phyloP scores from a whole-genome alignment of 2,329 filamentous ascomycete species.

The Apiospora arundinis region DNA sequence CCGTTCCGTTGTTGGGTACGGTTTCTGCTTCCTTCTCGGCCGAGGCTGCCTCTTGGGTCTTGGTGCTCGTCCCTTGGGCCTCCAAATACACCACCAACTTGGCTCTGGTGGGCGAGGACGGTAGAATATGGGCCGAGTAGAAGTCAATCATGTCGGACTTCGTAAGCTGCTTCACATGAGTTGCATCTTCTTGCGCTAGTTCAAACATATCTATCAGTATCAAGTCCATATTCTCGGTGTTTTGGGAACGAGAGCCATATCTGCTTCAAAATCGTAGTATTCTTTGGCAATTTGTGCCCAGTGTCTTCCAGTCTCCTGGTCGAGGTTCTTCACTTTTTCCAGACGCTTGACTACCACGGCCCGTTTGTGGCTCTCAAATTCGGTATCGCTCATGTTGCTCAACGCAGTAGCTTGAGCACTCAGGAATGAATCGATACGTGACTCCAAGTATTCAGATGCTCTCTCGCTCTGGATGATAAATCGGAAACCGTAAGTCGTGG shows the following conservation, averaged over 20 bases:
- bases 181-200: conserved; percentile 88
- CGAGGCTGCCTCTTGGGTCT: conserved; percentile 48
- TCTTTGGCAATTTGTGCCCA: conserved; percentile 87
- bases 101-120: conserved; percentile 74
- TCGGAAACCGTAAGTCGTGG: conserved; percentile 84
- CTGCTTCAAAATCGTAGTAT: conserved; percentile 86
- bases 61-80: conserved; percentile 66
- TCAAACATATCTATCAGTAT: conserved; percentile 72
- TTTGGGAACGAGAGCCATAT: conserved; percentile 55
- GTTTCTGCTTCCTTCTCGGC: conserved; percentile 32
- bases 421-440: conserved; percentile 70
- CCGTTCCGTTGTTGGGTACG: conserved; percentile 47
- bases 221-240: conserved; percentile 65
- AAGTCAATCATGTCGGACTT: conserved; percentile 83
- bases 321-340: conserved; percentile 91
- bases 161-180: conserved; percentile 73
- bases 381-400: conserved; percentile 69
- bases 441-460: conserved; percentile 81
- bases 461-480: conserved; percentile 95
- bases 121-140: conserved; percentile 77
- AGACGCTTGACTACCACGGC: conserved; percentile 86
- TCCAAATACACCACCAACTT: conserved; percentile 85
- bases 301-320: conserved; percentile 81
- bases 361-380: conserved; percentile 90
- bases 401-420: conserved; percentile 20